phyloP scores from a whole-genome alignment of 495 filamentous ascomycete genomes.

The Penicillium pulvis region DNA sequence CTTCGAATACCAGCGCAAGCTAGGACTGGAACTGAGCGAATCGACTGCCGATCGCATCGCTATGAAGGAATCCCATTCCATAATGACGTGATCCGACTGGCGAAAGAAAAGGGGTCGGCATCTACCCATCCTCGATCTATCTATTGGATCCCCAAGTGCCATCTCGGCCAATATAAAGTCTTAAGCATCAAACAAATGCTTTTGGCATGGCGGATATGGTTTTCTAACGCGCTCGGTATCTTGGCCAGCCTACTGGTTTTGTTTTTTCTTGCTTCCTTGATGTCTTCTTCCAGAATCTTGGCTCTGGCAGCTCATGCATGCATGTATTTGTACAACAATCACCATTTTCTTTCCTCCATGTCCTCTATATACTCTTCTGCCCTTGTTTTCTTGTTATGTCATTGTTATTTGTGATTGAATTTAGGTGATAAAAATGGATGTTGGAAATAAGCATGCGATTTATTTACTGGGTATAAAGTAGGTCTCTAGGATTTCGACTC shows the following conservation, averaged over 20 bases:
- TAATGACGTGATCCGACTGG: neutral
- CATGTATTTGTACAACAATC: conserved; percentile 49
- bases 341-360: conserved; percentile 30
- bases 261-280: conserved; percentile 27
- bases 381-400: conserved; percentile 18
- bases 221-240: neutral
- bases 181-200: neutral
- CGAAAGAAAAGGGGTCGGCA: neutral
- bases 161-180: conserved; percentile 4
- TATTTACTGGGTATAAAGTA: neutral
- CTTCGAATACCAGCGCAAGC: conserved; percentile 21
- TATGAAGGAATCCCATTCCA: neutral
- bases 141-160: neutral
- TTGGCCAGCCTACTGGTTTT: conserved; percentile 10
- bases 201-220: neutral
- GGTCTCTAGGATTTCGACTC: too few species aligned
- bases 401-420: conserved; percentile 31
- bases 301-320: conserved; percentile 46
- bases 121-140: neutral
- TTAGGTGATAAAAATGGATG: conserved; percentile 38
- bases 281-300: conserved; percentile 30
- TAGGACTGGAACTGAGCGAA: conserved; percentile 10
- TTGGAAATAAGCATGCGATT: conserved; percentile 6
- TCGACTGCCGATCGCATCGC: conserved; percentile 6
- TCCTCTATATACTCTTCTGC: conserved; percentile 23